Conservation (phyloP, 257 asterid species). For the Solanum paucissectum region DNA sequence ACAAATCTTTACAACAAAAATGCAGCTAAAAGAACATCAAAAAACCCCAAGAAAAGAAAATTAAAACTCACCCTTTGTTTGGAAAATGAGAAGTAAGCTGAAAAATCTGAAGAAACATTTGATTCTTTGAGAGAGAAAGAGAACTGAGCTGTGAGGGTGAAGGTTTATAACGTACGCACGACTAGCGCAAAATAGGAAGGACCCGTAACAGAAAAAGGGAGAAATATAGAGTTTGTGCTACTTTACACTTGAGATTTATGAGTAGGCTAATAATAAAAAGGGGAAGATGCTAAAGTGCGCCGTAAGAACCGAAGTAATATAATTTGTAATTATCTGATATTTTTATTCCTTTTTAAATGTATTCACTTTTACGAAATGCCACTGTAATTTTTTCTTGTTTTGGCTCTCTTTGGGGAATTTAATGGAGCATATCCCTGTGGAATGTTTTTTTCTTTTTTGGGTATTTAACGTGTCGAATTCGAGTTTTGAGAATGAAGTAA, state of each 20-base stretch:
- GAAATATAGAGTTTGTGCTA: neutral
- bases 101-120: conserved; percentile 5
- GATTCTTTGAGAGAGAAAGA: neutral
- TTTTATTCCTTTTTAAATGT: neutral
- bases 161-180: conserved; percentile 16
- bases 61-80: conserved; percentile 6
- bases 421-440: neutral
- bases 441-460: neutral
- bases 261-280: neutral
- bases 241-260: neutral
- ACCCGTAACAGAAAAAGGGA: neutral
- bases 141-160: conserved; percentile 14
- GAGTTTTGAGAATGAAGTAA: neutral
- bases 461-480: neutral
- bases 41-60: neutral
- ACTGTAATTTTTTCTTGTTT: neutral
- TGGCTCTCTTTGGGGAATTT: neutral
- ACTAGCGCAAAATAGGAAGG: conserved; percentile 9
- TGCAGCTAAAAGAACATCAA: neutral
- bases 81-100: neutral
- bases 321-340: neutral
- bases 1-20: neutral
- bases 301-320: conserved; percentile 9
- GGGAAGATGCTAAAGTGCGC: neutral
- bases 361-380: neutral